These are phyloP conservation scores for Dendrobium huoshanense DNA, from an alignment of 106 monocot species.

Conservation along the genomic window DNA sequence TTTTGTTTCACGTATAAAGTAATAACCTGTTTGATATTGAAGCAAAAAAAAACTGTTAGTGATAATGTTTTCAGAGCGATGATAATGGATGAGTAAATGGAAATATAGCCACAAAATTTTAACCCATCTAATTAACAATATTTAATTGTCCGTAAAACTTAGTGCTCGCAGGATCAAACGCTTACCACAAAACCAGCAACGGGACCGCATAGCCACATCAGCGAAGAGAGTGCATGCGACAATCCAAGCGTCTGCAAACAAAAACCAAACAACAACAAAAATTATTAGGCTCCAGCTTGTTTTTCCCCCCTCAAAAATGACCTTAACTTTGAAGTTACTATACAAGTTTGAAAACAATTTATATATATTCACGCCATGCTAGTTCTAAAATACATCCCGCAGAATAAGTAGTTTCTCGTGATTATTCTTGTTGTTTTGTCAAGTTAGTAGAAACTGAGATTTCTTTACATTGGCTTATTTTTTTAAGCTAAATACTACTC, in stretches of 20 bases:
- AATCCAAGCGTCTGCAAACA: conserved; percentile 76
- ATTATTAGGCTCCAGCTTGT: too few relatives aligned
- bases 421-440: too few relatives aligned
- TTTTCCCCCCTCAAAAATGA: too few relatives aligned
- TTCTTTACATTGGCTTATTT: too few relatives aligned
- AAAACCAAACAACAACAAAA: background rate
- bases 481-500: too few relatives aligned
- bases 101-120: background rate
- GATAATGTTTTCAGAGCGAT: background rate
- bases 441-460: too few relatives aligned
- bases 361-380: too few relatives aligned
- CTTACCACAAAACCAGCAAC: conserved; percentile 88
- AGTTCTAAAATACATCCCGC: too few relatives aligned
- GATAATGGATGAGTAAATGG: background rate
- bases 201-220: conserved; percentile 97
- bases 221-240: conserved; percentile 75
- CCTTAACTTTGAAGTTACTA: too few relatives aligned
- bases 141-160: background rate
- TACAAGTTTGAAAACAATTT: too few relatives aligned
- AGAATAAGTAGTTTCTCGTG: too few relatives aligned
- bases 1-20: background rate
- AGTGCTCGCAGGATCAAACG: background rate
- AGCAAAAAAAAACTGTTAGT: background rate
- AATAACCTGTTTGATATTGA: background rate
- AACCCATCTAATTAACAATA: background rate